Conservation (phyloP, 2,329 filamentous ascomycete species). For the Cytospora chrysosperma region DNA sequence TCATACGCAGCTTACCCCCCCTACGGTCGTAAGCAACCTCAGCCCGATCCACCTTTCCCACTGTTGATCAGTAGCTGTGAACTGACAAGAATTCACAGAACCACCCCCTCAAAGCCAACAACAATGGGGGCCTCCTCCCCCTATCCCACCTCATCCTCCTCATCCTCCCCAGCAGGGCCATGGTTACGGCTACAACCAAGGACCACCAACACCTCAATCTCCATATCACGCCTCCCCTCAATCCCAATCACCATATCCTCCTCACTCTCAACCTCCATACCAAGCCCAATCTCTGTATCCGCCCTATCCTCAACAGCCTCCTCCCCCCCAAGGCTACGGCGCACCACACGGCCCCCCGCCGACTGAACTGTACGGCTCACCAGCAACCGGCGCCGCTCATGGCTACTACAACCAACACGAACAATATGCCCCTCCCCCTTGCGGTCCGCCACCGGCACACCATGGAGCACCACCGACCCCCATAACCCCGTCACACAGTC, state of each 20-base stretch:
- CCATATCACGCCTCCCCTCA: slow-evolving; percentile 14
- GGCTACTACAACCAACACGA: slow-evolving; percentile 31
- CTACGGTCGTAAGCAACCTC: slow-evolving; percentile 36
- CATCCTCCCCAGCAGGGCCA: slow-evolving; percentile 31
- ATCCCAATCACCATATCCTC: slow-evolving; percentile 8
- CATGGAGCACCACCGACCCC: slow-evolving; percentile 31
- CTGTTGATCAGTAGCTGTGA: background rate
- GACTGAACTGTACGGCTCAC: slow-evolving; percentile 26
- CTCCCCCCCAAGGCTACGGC: slow-evolving; percentile 32
- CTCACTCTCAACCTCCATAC: background rate
- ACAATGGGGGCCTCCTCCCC: slow-evolving; percentile 2
- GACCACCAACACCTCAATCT: slow-evolving; percentile 9
- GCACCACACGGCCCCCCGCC: slow-evolving; percentile 29
- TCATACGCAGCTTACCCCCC: slow-evolving; percentile 37
- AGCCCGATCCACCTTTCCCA: no score
- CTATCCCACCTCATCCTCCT: slow-evolving; percentile 22
- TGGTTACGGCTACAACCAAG: slow-evolving; percentile 17
- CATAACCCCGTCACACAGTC: slow-evolving; percentile 34
- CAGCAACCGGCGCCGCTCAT: slow-evolving; percentile 19
- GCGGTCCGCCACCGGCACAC: slow-evolving; percentile 28
- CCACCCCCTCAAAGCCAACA: slow-evolving; percentile 12
- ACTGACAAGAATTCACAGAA: slow-evolving; percentile 16
- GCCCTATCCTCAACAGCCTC: slow-evolving; percentile 28
- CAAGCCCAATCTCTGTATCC: slow-evolving; percentile 16
- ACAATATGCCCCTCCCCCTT: slow-evolving; percentile 23